Conservation (phyloP, 441 rosid genomes). For the Pelargonium cotyledonis region DNA sequence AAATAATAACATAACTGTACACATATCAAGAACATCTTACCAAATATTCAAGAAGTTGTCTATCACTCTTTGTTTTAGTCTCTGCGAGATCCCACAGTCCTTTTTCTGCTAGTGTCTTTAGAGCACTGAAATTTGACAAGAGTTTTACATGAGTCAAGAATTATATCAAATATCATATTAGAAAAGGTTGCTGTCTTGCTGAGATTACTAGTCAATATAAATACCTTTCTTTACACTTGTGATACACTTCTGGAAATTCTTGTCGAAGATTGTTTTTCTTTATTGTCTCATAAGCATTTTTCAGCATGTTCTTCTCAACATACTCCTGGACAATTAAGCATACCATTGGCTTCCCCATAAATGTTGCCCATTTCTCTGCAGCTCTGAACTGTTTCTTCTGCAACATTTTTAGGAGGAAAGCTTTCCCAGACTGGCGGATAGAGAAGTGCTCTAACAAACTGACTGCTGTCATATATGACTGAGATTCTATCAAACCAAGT, state of each 20-base stretch:
- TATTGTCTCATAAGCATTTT: slow-evolving; percentile 58
- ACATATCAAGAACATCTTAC: slow-evolving; percentile 30
- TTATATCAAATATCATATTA: slow-evolving; percentile 13
- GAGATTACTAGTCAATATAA: slow-evolving; percentile 13
- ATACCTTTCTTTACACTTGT: slow-evolving; percentile 75
- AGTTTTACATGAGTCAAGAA: slow-evolving; percentile 1
- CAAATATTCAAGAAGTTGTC: slow-evolving; percentile 63
- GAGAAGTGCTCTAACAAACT: slow-evolving; percentile 71
- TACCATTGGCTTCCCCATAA: slow-evolving; percentile 78
- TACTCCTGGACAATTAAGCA: slow-evolving; percentile 63
- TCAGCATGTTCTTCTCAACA: slow-evolving; percentile 59
- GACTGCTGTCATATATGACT: slow-evolving; percentile 71
- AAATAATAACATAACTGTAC: slow-evolving; percentile 1
- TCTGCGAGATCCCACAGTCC: slow-evolving; percentile 94
- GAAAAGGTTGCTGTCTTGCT: not conserved
- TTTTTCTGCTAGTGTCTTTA: slow-evolving; percentile 76
- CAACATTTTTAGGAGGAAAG: slow-evolving; percentile 70
- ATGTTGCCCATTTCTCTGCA: slow-evolving; percentile 89
- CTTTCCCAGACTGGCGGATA: slow-evolving; percentile 59
- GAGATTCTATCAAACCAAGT: slow-evolving; percentile 42
- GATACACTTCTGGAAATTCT: slow-evolving; percentile 64
- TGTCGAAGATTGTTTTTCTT: slow-evolving; percentile 64
- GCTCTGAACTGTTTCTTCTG: slow-evolving; percentile 60
- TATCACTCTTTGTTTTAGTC: slow-evolving; percentile 55
- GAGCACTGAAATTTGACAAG: slow-evolving; percentile 36